These are phyloP conservation scores for Penicillium mononematosum DNA, from an alignment of 495 filamentous ascomycete species.

Conservation along the genomic window DNA sequence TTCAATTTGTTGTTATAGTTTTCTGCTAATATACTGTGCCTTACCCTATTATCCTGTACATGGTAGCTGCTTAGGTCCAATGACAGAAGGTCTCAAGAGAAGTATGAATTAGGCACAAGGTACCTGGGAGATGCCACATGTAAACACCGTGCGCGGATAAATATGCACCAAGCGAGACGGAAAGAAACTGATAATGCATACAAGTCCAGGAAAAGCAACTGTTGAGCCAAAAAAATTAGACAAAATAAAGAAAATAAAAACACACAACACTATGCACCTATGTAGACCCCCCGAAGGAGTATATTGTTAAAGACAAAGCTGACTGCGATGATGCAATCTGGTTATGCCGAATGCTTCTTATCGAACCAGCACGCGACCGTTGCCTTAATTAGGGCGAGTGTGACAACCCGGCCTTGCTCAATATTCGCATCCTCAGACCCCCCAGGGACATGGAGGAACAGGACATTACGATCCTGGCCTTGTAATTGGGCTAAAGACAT, in stretches of 20 bases:
- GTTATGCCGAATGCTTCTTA: conserved; percentile 19
- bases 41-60: background rate
- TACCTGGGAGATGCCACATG: background rate
- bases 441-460: conserved; percentile 79
- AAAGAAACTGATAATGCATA: background rate
- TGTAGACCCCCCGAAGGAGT: background rate
- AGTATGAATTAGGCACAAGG: background rate
- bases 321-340: background rate
- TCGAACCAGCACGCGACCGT: conserved; percentile 55
- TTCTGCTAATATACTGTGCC: background rate
- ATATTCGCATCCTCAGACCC: conserved; percentile 55
- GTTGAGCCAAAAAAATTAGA: background rate
- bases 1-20: background rate
- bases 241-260: background rate
- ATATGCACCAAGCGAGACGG: conserved; percentile 2
- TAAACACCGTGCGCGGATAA: conserved; percentile 9
- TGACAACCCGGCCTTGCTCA: conserved; percentile 58
- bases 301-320: conserved; percentile 1
- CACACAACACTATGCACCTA: background rate
- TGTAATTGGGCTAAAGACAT: conserved; percentile 55
- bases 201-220: background rate
- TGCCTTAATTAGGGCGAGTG: conserved; percentile 66
- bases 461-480: conserved; percentile 53
- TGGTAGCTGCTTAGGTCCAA: background rate
- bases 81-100: background rate